Conservation (phyloP, 2,329 filamentous ascomycete species). For the Diaporthe vaccinii region DNA sequence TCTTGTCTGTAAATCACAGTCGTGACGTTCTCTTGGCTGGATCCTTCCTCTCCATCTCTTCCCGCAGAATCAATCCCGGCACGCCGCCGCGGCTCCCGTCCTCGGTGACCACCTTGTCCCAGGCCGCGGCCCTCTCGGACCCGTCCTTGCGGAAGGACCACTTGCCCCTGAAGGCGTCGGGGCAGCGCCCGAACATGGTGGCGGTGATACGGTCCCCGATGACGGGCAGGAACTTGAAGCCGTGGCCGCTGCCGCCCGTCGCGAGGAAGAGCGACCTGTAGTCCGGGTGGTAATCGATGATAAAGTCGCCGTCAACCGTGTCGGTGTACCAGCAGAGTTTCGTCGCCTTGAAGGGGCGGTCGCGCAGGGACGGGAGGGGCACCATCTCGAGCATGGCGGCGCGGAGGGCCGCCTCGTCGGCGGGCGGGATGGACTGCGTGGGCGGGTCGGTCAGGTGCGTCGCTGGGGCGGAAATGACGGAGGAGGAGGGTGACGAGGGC, state of each 20-base stretch:
- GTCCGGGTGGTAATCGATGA: constrained; percentile 77
- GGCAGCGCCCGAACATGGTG: constrained; percentile 61
- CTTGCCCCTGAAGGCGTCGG: constrained; percentile 66
- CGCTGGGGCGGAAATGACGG: constrained; percentile 54
- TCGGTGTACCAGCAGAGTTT: constrained; percentile 84
- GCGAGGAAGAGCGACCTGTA: constrained; percentile 71
- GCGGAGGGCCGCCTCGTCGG: constrained; percentile 74
- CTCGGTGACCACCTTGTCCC: constrained; percentile 60
- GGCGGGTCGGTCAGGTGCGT: constrained; percentile 64
- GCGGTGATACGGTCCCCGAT: constrained; percentile 73
- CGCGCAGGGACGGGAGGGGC: constrained; percentile 66
- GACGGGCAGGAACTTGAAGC: constrained; percentile 78
- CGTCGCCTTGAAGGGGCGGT: constrained; percentile 72
- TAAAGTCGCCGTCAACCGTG: constrained; percentile 78
- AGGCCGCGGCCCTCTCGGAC: constrained; percentile 50
- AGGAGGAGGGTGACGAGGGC: constrained; percentile 31
- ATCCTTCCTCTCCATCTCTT: constrained; percentile 55
- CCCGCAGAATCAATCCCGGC: constrained; percentile 60
- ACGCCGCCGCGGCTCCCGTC: constrained; percentile 67
- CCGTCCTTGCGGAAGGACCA: constrained; percentile 74
- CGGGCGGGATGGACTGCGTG: constrained; percentile 64
- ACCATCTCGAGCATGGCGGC: constrained; percentile 72
- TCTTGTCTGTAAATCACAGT: background rate
- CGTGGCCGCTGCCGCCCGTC: constrained; percentile 75
- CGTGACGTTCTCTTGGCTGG: constrained; percentile 13